These are phyloP conservation scores for Heliamphora exappendiculata DNA, from an alignment of 148 eudicot genomes.

Conservation along the genomic window DNA sequence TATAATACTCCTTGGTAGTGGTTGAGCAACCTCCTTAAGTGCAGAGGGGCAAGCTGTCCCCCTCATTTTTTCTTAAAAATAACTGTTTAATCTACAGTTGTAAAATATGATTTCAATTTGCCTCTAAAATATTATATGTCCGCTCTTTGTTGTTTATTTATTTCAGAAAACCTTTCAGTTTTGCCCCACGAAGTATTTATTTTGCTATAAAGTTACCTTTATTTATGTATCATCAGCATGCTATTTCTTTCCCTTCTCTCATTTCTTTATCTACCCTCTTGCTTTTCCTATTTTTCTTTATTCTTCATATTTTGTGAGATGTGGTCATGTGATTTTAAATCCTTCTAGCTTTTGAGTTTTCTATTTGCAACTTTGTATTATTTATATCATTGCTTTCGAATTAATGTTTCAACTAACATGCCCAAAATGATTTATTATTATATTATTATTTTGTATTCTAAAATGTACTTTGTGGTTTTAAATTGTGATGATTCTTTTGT, in stretches of 20 bases:
- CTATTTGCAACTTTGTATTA: neutral
- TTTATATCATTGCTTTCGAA: neutral
- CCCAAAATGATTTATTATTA: neutral
- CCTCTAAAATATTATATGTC: neutral
- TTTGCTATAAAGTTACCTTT: no score
- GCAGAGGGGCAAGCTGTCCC: neutral
- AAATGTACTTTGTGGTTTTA: neutral
- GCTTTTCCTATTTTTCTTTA: neutral
- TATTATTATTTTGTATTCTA: neutral
- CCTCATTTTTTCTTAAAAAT: neutral
- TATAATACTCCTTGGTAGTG: neutral
- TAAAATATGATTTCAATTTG: neutral
- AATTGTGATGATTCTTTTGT: neutral
- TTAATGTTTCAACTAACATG: neutral
- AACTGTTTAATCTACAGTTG: neutral
- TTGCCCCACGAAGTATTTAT: no score
- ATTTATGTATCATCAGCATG: no score
- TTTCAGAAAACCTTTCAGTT: no score
- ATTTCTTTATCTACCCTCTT: neutral
- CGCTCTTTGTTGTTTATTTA: neutral
- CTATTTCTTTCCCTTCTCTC: neutral
- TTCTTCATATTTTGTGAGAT: neutral
- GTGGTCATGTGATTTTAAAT: neutral
- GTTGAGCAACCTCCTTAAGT: neutral
- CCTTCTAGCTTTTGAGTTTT: neutral